phyloP scores from a whole-genome alignment of 2,329 filamentous ascomycete species.

The Apiospora rasikravindrae region DNA sequence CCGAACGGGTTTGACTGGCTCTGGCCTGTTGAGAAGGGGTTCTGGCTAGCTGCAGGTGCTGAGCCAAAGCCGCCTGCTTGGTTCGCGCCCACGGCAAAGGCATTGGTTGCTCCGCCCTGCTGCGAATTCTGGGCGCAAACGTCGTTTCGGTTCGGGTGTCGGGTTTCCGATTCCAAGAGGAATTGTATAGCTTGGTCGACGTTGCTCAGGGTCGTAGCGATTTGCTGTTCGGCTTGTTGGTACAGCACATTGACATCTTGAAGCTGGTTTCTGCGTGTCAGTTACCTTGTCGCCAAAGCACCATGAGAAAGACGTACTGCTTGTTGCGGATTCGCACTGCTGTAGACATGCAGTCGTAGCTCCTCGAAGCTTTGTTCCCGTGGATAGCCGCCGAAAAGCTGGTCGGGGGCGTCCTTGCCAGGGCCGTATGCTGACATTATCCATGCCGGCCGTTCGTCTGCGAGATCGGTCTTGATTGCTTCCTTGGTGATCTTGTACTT shows the following conservation, averaged over 20 bases:
- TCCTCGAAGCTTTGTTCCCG: slow-evolving; percentile 91
- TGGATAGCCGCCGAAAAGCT: slow-evolving; percentile 79
- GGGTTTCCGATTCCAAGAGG: slow-evolving; percentile 67
- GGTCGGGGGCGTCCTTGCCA: slow-evolving; percentile 74
- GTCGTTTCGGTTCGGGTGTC: slow-evolving; percentile 78
- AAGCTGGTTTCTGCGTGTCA: slow-evolving; percentile 21
- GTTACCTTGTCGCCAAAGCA: slow-evolving; percentile 1
- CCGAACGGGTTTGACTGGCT: slow-evolving; percentile 30
- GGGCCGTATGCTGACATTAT: slow-evolving; percentile 87
- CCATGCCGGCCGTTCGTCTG: slow-evolving; percentile 77
- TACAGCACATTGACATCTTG: slow-evolving; percentile 65
- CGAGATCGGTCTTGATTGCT: slow-evolving; percentile 69
- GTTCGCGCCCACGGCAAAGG: slow-evolving; percentile 46
- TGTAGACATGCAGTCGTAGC: slow-evolving; percentile 75
- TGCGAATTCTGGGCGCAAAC: slow-evolving; percentile 55
- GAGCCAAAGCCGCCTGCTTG: slow-evolving; percentile 46
- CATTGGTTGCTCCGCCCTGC: slow-evolving; percentile 49
- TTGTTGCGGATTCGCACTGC: slow-evolving; percentile 39
- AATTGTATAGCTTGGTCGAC: slow-evolving; percentile 75
- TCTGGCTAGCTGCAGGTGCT: slow-evolving; percentile 38
- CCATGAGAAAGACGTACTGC: slow-evolving; percentile 47
- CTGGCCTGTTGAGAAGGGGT: not conserved
- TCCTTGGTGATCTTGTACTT: slow-evolving; percentile 60
- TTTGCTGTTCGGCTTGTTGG: slow-evolving; percentile 70
- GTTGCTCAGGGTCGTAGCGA: slow-evolving; percentile 72